Percentiles rank a stretch among this genome's conserved stretches.
Evolutionary conservation across 345 rosid species (phyloP).

Genomic region (Mallotus nudiflorus): DNA sequence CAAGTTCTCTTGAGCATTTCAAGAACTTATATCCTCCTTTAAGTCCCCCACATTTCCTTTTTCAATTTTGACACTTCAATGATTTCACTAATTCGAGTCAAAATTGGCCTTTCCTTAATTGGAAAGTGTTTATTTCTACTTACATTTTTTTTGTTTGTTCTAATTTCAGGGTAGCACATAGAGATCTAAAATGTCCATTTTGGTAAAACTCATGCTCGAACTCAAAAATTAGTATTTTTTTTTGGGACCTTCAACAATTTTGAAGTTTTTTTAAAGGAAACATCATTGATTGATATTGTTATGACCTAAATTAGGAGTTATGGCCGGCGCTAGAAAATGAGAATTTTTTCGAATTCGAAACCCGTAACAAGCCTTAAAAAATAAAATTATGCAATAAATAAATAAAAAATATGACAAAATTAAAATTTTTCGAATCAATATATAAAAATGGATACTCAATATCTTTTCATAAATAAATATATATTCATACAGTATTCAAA

Average conservation of each 20-base stretch:
- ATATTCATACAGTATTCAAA: no score
- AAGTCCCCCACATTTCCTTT: not conserved
- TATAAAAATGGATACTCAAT: no score
- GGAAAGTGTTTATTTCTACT: not conserved
- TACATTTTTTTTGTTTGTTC: not conserved
- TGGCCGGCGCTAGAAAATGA: no score
- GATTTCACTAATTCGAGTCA: not conserved
- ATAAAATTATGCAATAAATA: no score
- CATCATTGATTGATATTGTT: no score
- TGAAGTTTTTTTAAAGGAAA: not conserved
- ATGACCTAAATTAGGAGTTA: no score
- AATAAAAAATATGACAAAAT: no score
- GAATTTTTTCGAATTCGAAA: no score
- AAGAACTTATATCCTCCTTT: not conserved
- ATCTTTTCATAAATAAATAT: no score
- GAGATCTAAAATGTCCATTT: conserved; percentile 3
- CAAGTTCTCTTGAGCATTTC: not conserved
- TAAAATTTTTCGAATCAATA: no score
- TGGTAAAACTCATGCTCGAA: conserved; percentile 1
- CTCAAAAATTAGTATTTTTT: conserved; percentile 5
- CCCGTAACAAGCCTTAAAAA: no score
- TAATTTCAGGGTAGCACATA: not conserved
- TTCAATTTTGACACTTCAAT: not conserved
- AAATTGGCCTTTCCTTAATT: not conserved
- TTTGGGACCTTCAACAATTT: not conserved